Base-by-base conservation (phyloP, 2,329 filamentous ascomycete species). In the Aspergillus spinulosporus region DNA sequence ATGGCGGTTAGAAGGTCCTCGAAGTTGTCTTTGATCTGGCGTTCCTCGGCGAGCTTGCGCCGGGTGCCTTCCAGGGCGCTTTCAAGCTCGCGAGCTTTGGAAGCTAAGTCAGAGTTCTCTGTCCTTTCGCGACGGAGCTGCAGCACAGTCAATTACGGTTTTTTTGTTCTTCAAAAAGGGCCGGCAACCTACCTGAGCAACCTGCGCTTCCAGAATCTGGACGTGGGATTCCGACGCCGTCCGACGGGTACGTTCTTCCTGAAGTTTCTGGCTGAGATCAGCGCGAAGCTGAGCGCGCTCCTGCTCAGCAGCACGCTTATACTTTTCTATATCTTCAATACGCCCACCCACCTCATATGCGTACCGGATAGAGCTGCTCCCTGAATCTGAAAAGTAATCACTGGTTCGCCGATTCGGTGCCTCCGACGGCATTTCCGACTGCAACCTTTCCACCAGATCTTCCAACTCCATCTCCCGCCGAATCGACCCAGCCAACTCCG, bases 311-410 rank as follows among this genome's bases (percentile, higher is more conserved):
- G 87, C 87, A 62, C 94, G 84, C 65, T 92, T 88, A 45, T 94
- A 81, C 72, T 86, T 90, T 59, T 96, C 90, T 34, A 97, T 78
- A 71, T 97, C 90, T 66, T 88, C 85, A 32, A 74, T 76, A 45
- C 83, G 80, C 11, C 74, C 76, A 40, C 64, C 64, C 58, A 83
- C 79, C 46, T 90, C 88, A 59, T 82, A 78, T 1, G 88, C 87
- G 67, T 87, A 88, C 67, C 91, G 89, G 51, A 90, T 83, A 1
- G 91, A 93, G 72, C 91, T 93, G 56, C 90, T 88, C 32, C 94
- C 94, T 4, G 92, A 96, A 73, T 99, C 94, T 2, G 94, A 99
- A 72, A 94, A 99, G 76, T 99, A 97, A 75, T 99, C 94, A 75
- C 94, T 97, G 7, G 90, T 95, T 59, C 93, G 84, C 71, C 89